Conservation (phyloP, 352 stramenopile species). For the Phytopythium sindhum region DNA sequence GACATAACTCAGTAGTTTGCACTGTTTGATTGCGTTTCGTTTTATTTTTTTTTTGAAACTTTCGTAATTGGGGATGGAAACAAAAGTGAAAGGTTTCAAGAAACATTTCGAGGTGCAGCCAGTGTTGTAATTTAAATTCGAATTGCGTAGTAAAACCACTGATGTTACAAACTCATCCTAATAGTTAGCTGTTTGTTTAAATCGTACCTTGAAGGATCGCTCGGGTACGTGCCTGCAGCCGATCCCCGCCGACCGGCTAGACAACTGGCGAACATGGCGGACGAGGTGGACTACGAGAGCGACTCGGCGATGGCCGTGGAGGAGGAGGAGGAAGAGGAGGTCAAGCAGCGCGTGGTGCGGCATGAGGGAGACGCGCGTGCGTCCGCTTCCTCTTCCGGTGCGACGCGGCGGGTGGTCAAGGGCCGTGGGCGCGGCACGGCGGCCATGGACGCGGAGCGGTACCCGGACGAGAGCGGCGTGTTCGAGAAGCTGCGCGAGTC, state of each 20-base stretch:
- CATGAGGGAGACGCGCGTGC: constrained; percentile 3
- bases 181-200: no score
- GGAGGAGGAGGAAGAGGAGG: constrained; percentile 51
- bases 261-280: constrained; percentile 42
- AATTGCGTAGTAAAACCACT: no score
- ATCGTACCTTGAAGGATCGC: no score
- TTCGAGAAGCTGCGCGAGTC: constrained; percentile 69
- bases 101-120: no score
- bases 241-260: constrained; percentile 1
- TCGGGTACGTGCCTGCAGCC: no score
- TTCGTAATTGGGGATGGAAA: no score
- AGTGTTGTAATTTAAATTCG: no score
- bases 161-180: no score
- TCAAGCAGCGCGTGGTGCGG: constrained; percentile 16
- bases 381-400: not conserved
- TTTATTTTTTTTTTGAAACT: no score
- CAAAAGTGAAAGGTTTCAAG: no score
- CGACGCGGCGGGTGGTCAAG: constrained; percentile 47
- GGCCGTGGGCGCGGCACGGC: constrained; percentile 61
- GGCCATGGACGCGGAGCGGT: constrained; percentile 73
- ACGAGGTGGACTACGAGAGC: constrained; percentile 87
- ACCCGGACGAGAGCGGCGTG: constrained; percentile 65
- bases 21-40: no score
- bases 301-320: constrained; percentile 83
- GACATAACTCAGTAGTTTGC: no score